Evolutionary conservation across 2,329 filamentous ascomycete species (phyloP), one percentile per base, ranked within the genome.

Genomic region (Cercospora brassicicola): DNA sequence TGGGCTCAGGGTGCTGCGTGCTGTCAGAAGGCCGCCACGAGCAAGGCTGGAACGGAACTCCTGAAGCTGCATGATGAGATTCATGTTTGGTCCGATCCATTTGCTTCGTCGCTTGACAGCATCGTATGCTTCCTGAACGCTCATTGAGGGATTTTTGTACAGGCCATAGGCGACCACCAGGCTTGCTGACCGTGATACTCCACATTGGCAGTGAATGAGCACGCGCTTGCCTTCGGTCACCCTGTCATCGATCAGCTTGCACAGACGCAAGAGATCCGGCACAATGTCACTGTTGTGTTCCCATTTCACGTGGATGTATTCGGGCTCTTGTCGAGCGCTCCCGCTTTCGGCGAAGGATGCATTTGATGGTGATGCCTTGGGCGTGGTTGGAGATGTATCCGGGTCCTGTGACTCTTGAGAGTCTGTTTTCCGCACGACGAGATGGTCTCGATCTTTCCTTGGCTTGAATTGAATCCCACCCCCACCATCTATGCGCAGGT

Each of bases 21-120:
- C 70, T 15, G 73, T 68, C 48, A 78, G 67, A 3, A 77, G 60
- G 80, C 82, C 76, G 20, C 77, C 77, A 13, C 75, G 70, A 11
- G 75, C 70, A 3, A 78, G 84, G 81, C 75, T 85, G 77, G 72
- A 86, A 79, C 69, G 85, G 76, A 94, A 94, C 75, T 94, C 91
- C 78, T 94, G 91, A 59, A 96, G 82, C 73, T 92, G 93, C 84
- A 95, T 95, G 85, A 96, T 93, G 72, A 96, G 84, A 73, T 92
- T 92, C 92, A 96, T 96, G 79, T 96, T 96, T 0, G 92, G 92
- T 67, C 92, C 93, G 73, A 96, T 94, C 92, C 92, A 96, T 76
- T 86, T 88, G 79, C 92, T 95, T 80, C 91, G 91, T 64, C 87
- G 85, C 80, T 96, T 93, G 2, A 92, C 91, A 2, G 89, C 86